Evolutionary conservation across 192 early-diverging fungal genomes (phyloP).

Genomic region (Backusella tarrabulga): DNA sequence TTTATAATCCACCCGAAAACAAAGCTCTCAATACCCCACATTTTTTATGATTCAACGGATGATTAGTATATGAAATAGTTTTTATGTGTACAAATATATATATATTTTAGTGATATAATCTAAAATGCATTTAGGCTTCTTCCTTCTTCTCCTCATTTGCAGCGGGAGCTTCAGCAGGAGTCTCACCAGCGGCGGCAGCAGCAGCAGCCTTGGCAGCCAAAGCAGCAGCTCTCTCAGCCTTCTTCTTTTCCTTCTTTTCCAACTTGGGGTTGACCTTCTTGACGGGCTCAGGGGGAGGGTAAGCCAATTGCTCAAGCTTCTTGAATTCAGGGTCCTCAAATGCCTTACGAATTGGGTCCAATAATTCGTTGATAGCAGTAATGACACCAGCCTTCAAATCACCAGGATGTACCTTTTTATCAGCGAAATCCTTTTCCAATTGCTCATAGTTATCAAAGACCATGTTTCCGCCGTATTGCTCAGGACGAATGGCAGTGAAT

Average conservation of each 20-base stretch:
- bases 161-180: not conserved
- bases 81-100: not conserved
- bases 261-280: conserved; percentile 15
- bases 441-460: conserved; percentile 66
- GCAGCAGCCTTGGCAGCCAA: conserved; percentile 11
- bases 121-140: conserved; percentile 6
- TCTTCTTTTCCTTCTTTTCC: conserved; percentile 19
- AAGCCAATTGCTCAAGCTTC: conserved; percentile 77
- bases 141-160: not conserved
- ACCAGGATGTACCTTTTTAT: conserved; percentile 87
- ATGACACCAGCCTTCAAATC: conserved; percentile 91
- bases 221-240: conserved; percentile 19
- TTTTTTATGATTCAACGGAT: not conserved
- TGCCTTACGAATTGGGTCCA: conserved; percentile 84
- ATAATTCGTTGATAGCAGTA: conserved; percentile 78
- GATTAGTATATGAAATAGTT: not conserved
- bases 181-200: not conserved
- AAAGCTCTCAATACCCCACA: not conserved
- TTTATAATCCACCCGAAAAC: not conserved
- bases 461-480: conserved; percentile 91
- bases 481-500: conserved; percentile 73
- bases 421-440: conserved; percentile 84
- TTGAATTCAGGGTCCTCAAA: conserved; percentile 72
- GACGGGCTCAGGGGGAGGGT: conserved; percentile 54
- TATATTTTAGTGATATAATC: not conserved